Conservation (phyloP, 208 protist species). For the Wallacemonas rigidus region DNA sequence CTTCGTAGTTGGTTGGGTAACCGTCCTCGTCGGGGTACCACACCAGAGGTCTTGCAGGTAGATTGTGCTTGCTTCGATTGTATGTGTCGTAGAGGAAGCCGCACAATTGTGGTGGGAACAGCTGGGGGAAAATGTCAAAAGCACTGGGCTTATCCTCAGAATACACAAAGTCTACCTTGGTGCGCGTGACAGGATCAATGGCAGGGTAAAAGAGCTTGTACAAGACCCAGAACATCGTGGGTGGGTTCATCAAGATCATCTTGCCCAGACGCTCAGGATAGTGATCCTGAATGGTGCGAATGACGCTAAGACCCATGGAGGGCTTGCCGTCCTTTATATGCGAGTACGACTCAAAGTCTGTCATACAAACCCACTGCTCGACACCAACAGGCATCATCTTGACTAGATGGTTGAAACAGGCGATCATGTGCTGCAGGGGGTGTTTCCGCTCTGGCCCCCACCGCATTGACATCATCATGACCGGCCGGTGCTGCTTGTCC, state of each 20-base stretch:
- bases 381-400: slow-evolving; percentile 81
- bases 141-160: slow-evolving; percentile 62
- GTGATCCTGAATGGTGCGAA: slow-evolving; percentile 73
- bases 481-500: slow-evolving; percentile 70
- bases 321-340: slow-evolving; percentile 71
- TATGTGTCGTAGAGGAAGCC: slow-evolving; percentile 76
- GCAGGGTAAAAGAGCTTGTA: slow-evolving; percentile 73
- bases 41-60: slow-evolving; percentile 44
- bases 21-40: slow-evolving; percentile 52
- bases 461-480: slow-evolving; percentile 87
- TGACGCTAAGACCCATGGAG: slow-evolving; percentile 63
- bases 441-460: slow-evolving; percentile 77
- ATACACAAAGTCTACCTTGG: slow-evolving; percentile 80
- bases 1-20: slow-evolving; percentile 43
- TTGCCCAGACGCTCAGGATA: slow-evolving; percentile 85
- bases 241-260: slow-evolving; percentile 83
- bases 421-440: slow-evolving; percentile 72
- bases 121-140: slow-evolving; percentile 55
- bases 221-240: slow-evolving; percentile 71
- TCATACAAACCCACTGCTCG: slow-evolving; percentile 84
- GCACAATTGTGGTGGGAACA: slow-evolving; percentile 60
- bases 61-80: slow-evolving; percentile 61
- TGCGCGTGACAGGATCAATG: slow-evolving; percentile 79
- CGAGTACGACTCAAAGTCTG: slow-evolving; percentile 86
- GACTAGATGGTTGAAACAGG: slow-evolving; percentile 69